These are phyloP conservation scores for Coemansia sp. DNA, from an alignment of 192 early-diverging fungal genomes.

Conservation along the genomic window DNA sequence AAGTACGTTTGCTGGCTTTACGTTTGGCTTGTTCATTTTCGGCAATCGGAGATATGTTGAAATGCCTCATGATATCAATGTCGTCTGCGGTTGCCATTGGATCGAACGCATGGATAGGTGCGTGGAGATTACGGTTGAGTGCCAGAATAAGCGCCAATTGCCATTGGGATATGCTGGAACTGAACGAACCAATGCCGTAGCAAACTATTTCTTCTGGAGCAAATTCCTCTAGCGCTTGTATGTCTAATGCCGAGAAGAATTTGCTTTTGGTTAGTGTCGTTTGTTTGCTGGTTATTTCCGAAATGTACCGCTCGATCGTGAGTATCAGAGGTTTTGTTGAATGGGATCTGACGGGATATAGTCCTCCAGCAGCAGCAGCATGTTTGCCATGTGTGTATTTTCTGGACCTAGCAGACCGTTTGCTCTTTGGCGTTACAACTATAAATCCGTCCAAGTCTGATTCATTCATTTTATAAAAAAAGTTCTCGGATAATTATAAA, in stretches of 20 bases:
- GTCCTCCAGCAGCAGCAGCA: neutral
- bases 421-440: neutral
- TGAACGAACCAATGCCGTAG: slow-evolving; percentile 44
- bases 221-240: slow-evolving; percentile 16
- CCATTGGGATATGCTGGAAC: slow-evolving; percentile 35
- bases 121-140: slow-evolving; percentile 13
- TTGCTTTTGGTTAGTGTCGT: slow-evolving; percentile 7
- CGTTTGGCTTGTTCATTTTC: slow-evolving; percentile 36
- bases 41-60: slow-evolving; percentile 20
- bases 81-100: slow-evolving; percentile 17
- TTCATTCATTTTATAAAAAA: neutral
- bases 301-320: slow-evolving; percentile 5
- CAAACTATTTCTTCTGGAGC: slow-evolving; percentile 36
- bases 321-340: neutral
- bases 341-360: neutral
- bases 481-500: no score
- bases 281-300: slow-evolving; percentile 15
- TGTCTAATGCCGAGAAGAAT: slow-evolving; percentile 11
- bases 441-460: slow-evolving; percentile 3
- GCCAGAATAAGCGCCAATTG: slow-evolving; percentile 32
- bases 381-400: neutral
- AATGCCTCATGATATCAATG: neutral
- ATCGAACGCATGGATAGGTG: slow-evolving; percentile 28
- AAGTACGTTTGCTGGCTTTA: slow-evolving; percentile 13
- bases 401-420: neutral